Percentiles rank a stretch among this genome's conserved stretches.
These are phyloP conservation scores for Nicotiana tabacum DNA, from an alignment of 257 asterid species.

Conservation along the genomic window DNA sequence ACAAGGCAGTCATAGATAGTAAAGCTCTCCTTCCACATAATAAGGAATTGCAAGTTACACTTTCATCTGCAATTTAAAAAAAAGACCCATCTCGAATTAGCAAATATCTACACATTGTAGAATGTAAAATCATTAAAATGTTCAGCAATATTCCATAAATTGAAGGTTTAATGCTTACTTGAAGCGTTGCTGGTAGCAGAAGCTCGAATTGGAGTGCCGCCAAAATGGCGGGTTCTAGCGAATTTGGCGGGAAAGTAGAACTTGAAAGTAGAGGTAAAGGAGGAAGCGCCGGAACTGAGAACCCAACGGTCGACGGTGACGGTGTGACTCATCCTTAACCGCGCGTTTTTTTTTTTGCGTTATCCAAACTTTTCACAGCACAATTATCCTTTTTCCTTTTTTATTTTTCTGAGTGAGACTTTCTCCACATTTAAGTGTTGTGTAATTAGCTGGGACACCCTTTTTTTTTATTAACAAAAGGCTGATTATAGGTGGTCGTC, in stretches of 20 bases:
- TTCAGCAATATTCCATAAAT: not conserved
- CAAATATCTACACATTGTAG: not conserved
- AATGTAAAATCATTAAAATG: not conserved
- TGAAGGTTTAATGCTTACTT: not conserved
- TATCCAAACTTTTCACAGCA: not conserved
- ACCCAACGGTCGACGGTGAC: slow-evolving; percentile 27
- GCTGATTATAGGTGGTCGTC: too few species aligned
- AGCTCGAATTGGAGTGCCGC: slow-evolving; percentile 23
- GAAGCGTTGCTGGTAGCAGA: slow-evolving; percentile 23
- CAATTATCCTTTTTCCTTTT: not conserved
- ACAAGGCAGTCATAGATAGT: slow-evolving; percentile 38
- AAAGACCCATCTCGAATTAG: not conserved
- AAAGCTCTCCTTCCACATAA: slow-evolving; percentile 54
- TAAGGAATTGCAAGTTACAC: not conserved
- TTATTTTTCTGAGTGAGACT: too few species aligned
- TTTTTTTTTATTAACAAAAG: too few species aligned
- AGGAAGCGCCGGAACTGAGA: slow-evolving; percentile 22
- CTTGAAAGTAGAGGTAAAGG: slow-evolving; percentile 7
- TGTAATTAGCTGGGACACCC: too few species aligned
- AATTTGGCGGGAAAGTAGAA: slow-evolving; percentile 23
- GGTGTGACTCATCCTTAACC: slow-evolving; percentile 32
- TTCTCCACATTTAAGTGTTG: too few species aligned
- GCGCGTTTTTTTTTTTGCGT: not conserved
- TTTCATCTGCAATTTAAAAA: slow-evolving; percentile 20
- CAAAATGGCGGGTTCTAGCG: slow-evolving; percentile 19